These are phyloP conservation scores for Mycogone perniciosa DNA, from an alignment of 2,329 filamentous ascomycete species.

Conservation along the genomic window DNA sequence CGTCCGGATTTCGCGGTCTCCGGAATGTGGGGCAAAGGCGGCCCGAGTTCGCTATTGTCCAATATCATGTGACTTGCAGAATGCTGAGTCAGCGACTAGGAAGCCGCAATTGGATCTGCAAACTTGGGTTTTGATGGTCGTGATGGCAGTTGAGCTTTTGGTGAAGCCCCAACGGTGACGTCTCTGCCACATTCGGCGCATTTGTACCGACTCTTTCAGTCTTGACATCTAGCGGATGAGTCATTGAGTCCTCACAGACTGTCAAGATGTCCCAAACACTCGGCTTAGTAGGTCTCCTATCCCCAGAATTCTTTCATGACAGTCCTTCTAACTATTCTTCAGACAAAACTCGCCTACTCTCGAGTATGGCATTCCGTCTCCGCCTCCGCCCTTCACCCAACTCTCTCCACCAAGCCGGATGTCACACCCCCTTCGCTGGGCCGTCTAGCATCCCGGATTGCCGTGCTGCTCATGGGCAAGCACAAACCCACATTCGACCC, in stretches of 20 bases:
- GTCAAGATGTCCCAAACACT: conserved; percentile 11
- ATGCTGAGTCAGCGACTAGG: conserved; percentile 6
- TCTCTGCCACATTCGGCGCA: neutral
- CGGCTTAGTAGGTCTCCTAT: conserved; percentile 6
- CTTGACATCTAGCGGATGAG: neutral
- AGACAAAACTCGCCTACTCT: conserved; percentile 96
- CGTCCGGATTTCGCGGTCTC: no score
- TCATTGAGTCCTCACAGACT: neutral
- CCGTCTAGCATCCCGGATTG: conserved; percentile 82
- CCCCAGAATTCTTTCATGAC: neutral
- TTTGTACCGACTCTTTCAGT: neutral
- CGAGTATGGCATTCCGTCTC: conserved; percentile 87
- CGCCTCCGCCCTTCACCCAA: conserved; percentile 60
- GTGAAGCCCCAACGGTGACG: conserved; percentile 2
- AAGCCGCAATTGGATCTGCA: conserved; percentile 7
- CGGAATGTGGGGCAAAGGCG: no score
- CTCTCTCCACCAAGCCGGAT: conserved; percentile 50
- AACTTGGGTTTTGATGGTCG: conserved; percentile 2
- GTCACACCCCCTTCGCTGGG: conserved; percentile 74
- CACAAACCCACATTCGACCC: conserved; percentile 98
- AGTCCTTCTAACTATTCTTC: conserved; percentile 7
- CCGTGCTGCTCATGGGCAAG: conserved; percentile 89
- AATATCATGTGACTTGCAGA: neutral
- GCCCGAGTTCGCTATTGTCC: no score
- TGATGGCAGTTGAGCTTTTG: conserved; percentile 1